Base-by-base conservation (phyloP, 2,329 filamentous ascomycete genomes). In the Fusarium xyrophilum region DNA sequence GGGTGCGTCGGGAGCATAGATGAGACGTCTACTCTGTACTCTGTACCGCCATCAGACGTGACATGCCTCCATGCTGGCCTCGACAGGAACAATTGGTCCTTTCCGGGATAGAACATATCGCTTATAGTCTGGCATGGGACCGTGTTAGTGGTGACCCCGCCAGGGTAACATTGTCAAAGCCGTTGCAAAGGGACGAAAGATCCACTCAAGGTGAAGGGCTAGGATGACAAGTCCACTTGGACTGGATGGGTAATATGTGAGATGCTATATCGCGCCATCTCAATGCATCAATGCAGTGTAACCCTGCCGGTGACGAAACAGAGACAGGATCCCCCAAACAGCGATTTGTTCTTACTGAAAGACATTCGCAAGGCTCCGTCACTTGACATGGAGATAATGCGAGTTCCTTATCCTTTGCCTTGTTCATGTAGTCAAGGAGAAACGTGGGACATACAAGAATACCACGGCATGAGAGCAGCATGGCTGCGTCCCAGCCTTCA, bases 401-500 rank as follows among this genome's bases (percentile, higher is more conserved):
- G 54, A 67, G 66, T 38, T 60, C 39, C 33, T 38, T 23, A 35
- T 28, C 25, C 43, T 56, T 63, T 43, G 44, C 43, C 32, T 46
- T 43, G 39, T 35, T 64, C 43, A 27, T 35, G 19, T 53, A 47
- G 53, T 43, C 27, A 21, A 40, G 33, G 30, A 56, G 39, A 67
- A 59, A 47, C 44, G 50, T 61, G 27, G 40, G 15, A 76, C 77
- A 43, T 70, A 80, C 79, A 43, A 81, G 69, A 44, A 81, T 71
- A 12, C 75, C 75, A 32, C 79, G 77, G 56, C 80, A 79, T 7
- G 79, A 77, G 17, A 79, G 71, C 21, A 82, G 65, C 73, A 82
- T 77, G 19, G 76, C 71, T n/a, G 75, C 75, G 63, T 81, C 79
- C 69, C 78, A 79, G 6, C 75, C 71, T 21, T 76, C 74, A 10